phyloP scores from a whole-genome alignment of 345 rosid species.

The Gossypium raimondii region DNA sequence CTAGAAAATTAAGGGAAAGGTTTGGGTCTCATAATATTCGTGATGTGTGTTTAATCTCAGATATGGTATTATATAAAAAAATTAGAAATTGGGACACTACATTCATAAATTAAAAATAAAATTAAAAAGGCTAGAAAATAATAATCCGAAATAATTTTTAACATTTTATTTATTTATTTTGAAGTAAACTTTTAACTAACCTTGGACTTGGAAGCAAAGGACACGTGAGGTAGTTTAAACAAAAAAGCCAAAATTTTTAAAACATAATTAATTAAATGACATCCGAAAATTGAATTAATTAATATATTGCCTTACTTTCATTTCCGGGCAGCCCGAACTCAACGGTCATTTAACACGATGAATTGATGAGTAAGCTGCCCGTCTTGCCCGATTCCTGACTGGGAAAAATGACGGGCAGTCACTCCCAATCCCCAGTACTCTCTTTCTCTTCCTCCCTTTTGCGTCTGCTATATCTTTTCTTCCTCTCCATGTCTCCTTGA shows the following conservation, averaged over 20 bases:
- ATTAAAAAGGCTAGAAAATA: too few species aligned
- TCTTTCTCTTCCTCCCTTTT: constrained; percentile 15
- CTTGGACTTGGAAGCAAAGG: background rate
- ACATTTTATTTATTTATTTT: background rate
- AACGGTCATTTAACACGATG: constrained; percentile 1
- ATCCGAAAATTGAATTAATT: background rate
- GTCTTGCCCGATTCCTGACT: background rate
- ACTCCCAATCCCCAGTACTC: constrained; percentile 26
- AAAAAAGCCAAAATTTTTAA: background rate
- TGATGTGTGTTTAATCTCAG: too few species aligned
- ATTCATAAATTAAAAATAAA: too few species aligned
- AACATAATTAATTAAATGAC: background rate
- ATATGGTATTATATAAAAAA: too few species aligned
- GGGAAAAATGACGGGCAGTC: constrained; percentile 2
- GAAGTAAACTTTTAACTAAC: background rate
- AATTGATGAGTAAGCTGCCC: constrained; percentile 20
- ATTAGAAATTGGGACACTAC: too few species aligned
- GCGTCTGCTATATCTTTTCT: constrained; percentile 28
- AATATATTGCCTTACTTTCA: constrained; percentile 12
- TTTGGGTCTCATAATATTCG: too few species aligned
- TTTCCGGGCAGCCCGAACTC: constrained; percentile 31
- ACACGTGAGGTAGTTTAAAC: background rate
- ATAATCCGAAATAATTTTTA: background rate
- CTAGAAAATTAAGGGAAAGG: too few species aligned
- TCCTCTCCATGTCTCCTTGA: constrained; percentile 26